phyloP scores from a whole-genome alignment of 306 rosid genomes.

The Rubus idaeus region DNA sequence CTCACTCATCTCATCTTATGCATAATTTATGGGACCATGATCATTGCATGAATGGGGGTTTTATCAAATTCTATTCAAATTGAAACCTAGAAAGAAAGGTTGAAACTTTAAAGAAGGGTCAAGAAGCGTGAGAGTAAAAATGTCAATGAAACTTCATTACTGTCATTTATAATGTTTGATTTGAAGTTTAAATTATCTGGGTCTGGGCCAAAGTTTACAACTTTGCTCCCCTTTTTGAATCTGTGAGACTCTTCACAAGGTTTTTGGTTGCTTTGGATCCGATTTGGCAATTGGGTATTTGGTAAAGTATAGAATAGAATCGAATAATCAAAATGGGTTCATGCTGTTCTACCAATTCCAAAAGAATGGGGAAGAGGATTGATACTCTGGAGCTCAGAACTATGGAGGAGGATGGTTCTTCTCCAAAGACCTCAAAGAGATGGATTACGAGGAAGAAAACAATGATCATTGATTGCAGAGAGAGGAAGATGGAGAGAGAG shows the following conservation, averaged over 20 bases:
- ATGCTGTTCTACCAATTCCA: slow-evolving; percentile 16
- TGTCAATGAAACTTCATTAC: background rate
- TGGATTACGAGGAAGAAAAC: slow-evolving; percentile 24
- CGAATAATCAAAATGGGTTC: slow-evolving; percentile 19
- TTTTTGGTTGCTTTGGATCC: slow-evolving; percentile 9
- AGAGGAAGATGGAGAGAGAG: too few relatives aligned
- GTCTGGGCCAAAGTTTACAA: background rate
- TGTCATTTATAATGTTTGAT: background rate
- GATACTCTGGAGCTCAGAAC: slow-evolving; percentile 6
- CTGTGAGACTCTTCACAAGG: slow-evolving; percentile 1
- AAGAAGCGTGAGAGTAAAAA: slow-evolving; percentile 7
- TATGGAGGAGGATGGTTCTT: background rate
- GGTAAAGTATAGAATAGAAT: background rate
- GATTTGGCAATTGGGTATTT: slow-evolving; percentile 14
- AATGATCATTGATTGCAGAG: too few relatives aligned
- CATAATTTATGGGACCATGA: too few relatives aligned
- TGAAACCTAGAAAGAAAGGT: background rate
- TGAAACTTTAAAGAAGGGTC: slow-evolving; percentile 11
- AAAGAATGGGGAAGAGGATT: slow-evolving; percentile 22
- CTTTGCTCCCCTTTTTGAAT: background rate
- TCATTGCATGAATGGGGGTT: too few relatives aligned
- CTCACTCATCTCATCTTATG: too few relatives aligned
- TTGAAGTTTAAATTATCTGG: background rate
- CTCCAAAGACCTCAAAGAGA: slow-evolving; percentile 13
- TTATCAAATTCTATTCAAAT: too few relatives aligned